These are phyloP conservation scores for Phytopythium helicoides DNA, from an alignment of 352 stramenopile species.

Conservation along the genomic window DNA sequence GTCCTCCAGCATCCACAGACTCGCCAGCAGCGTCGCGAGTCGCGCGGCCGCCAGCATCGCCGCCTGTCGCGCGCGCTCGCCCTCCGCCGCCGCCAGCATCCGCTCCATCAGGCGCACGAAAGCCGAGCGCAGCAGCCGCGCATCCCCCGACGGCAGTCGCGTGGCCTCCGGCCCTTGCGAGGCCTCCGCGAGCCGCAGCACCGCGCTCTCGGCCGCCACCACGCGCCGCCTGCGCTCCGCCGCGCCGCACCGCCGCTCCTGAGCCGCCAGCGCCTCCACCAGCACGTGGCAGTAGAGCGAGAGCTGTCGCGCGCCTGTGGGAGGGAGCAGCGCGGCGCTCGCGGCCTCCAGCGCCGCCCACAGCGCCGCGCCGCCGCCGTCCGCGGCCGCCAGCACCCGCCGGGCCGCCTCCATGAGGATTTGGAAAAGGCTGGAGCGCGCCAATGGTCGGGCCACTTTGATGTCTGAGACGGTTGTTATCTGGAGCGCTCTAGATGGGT, in stretches of 20 bases:
- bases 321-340: background rate
- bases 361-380: background rate
- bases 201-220: background rate
- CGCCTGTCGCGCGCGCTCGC: background rate
- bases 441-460: no score
- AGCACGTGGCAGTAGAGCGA: slow-evolving; percentile 4
- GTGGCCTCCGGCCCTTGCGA: background rate
- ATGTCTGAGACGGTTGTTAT: no score
- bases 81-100: background rate
- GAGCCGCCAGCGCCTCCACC: background rate
- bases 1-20: slow-evolving; percentile 35
- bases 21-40: slow-evolving; percentile 22
- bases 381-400: background rate
- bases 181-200: background rate
- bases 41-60: slow-evolving; percentile 13
- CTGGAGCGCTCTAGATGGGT: no score
- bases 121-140: slow-evolving; percentile 14
- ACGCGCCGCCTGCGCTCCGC: background rate
- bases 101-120: slow-evolving; percentile 17
- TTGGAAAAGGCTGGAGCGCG: no score
- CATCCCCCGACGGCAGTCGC: slow-evolving; percentile 5
- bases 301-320: background rate
- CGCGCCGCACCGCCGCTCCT: background rate
- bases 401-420: slow-evolving; percentile 5
- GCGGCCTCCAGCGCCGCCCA: slow-evolving; percentile 6